These are phyloP conservation scores for Aspergillus niger DNA, from an alignment of 2,329 filamentous ascomycete species.

Conservation along the genomic window DNA sequence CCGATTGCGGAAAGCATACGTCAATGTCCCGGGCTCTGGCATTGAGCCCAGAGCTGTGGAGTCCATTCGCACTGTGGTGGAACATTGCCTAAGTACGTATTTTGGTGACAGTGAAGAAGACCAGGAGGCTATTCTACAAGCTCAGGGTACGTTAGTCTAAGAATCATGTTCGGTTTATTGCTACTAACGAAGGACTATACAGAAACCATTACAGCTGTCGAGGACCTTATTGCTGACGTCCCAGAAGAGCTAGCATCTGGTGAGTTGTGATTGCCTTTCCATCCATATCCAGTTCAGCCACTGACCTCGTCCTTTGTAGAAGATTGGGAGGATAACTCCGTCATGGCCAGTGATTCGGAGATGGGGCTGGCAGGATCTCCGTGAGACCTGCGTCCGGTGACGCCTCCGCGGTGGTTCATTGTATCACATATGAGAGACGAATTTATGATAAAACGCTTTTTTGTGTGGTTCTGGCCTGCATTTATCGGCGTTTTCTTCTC, in stretches of 20 bases:
- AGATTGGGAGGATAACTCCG: conserved; percentile 47
- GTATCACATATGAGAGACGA: conserved; percentile 32
- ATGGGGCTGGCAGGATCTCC: conserved; percentile 41
- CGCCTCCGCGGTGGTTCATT: conserved; percentile 12
- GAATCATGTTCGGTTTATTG: conserved; percentile 2
- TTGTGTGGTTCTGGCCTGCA: conserved; percentile 22
- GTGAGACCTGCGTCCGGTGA: conserved; percentile 19
- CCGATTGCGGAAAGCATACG: conserved; percentile 36
- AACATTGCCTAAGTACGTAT: conserved; percentile 42
- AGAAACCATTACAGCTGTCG: conserved; percentile 37
- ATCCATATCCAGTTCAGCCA: conserved; percentile 36
- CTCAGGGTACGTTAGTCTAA: conserved; percentile 36
- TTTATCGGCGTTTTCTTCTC: conserved; percentile 28
- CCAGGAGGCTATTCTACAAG: conserved; percentile 33
- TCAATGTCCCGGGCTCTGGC: conserved; percentile 26
- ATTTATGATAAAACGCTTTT: conserved; percentile 23
- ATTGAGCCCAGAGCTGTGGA: conserved; percentile 42
- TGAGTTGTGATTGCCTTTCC: conserved; percentile 29
- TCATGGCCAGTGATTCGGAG: conserved; percentile 45
- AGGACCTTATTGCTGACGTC: conserved; percentile 39
- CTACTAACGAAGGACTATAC: conserved; percentile 9
- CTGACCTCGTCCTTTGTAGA: conserved; percentile 43
- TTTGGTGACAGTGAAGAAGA: conserved; percentile 42
- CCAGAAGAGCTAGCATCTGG: conserved; percentile 45
- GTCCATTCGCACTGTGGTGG: conserved; percentile 40